Base-by-base conservation (phyloP, 1,284 basidiomycete species). In the Cryptococcus amylolentus region DNA sequence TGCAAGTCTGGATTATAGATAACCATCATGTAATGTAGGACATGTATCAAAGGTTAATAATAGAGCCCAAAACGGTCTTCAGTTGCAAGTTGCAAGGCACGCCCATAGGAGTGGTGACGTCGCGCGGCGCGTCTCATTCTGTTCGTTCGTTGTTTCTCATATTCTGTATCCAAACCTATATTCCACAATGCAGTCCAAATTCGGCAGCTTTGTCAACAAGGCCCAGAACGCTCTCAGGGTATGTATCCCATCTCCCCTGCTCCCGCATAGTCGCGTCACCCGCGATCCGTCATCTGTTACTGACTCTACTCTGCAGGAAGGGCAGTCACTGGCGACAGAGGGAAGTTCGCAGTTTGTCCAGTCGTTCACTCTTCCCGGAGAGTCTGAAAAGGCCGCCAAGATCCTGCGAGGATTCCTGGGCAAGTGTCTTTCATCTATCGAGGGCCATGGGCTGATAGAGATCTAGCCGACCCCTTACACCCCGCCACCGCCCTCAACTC, bases 401-500 rank as follows among this genome's bases (percentile, higher is more conserved):
- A 96, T 94, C 64, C 80, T 98, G 40, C 85, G 86, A 65, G 86
- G 86, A 65, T 97, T 97, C 82, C 81, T 97, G 14, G 89, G 89
- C 91, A 68, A 62, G 84, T 80, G 4, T 42, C 18, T 20, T 35
- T 5, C 38, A 14, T 16, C 20, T 26, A 40, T 49, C n/a, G 7
- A n/a, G n/a, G 10, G 18, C 23, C 40, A 45, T 26, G 7, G 7
- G 45, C 31, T 44, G 28, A 28, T 13, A 38, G 12, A 16, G 13
- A 16, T 38, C 23, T 70, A 92, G 95, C 95, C 60, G 88, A 97
- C 76, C 94, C 95, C 13, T 82, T 84, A 37, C 82, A 88, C 64
- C 93, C 93, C 12, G 84, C 90, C 68, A 91, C 91, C 41, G 95
- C 95, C 1, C 85, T 98, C 59, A 97, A 98, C 77, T 80, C 94